Evolutionary conservation across 257 asterid genomes (phyloP).

Genomic region (Solanum chilense): DNA sequence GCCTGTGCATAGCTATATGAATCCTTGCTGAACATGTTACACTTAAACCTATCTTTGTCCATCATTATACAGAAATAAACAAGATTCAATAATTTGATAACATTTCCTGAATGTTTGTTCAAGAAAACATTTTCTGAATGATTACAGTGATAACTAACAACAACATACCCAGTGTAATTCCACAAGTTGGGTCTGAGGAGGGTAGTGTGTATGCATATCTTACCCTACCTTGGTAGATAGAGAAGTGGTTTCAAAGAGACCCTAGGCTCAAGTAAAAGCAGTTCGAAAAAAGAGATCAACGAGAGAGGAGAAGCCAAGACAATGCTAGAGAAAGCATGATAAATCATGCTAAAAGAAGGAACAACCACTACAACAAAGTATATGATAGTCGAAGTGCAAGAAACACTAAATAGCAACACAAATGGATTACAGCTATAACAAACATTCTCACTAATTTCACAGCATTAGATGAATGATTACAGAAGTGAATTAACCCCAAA

Average conservation of each 20-base stretch:
- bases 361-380: background rate
- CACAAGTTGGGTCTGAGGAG: background rate
- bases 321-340: background rate
- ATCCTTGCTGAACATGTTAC: background rate
- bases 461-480: background rate
- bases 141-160: background rate
- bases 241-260: background rate
- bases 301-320: background rate
- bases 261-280: background rate
- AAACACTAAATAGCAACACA: background rate
- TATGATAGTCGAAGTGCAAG: background rate
- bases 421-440: background rate
- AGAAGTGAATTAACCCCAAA: background rate
- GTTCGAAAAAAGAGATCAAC: no score
- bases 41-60: background rate
- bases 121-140: background rate
- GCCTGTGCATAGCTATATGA: background rate
- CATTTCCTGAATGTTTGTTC: background rate
- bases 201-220: background rate
- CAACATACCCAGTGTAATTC: background rate
- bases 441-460: background rate
- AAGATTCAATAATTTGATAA: background rate
- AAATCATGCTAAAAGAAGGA: background rate
- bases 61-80: background rate
- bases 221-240: background rate